phyloP scores from a whole-genome alignment of 2,329 filamentous ascomycete genomes.

The Ascocoryne sarcoides region DNA sequence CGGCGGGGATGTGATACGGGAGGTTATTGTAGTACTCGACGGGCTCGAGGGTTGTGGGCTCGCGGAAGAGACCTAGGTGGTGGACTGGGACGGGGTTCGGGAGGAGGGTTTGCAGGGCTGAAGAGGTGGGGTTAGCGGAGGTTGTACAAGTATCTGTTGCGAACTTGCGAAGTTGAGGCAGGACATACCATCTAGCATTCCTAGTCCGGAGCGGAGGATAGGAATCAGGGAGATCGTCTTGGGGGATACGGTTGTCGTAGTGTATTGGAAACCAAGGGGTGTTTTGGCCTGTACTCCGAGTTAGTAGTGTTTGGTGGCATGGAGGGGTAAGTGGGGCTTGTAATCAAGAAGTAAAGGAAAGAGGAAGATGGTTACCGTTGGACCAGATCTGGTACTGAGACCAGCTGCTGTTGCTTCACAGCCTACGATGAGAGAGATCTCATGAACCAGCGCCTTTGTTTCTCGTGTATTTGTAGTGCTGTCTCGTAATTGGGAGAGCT shows the following conservation, averaged over 20 bases:
- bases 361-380: conserved; percentile 44
- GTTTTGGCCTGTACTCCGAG: conserved; percentile 57
- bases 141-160: neutral
- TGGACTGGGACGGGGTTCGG: conserved; percentile 74
- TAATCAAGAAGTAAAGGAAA: neutral
- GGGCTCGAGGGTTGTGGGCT: conserved; percentile 75
- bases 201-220: conserved; percentile 84
- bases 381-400: conserved; percentile 47
- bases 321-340: conserved; percentile 1
- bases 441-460: conserved; percentile 73
- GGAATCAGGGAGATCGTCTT: conserved; percentile 75
- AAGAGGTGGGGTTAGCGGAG: neutral
- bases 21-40: conserved; percentile 99
- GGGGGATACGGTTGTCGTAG: conserved; percentile 47
- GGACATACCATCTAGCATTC: conserved; percentile 71
- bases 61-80: conserved; percentile 90
- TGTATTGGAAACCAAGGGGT: conserved; percentile 69
- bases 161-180: neutral
- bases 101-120: conserved; percentile 74
- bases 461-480: conserved; percentile 60
- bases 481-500: conserved; percentile 83
- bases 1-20: conserved; percentile 54
- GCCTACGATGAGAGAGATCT: conserved; percentile 75
- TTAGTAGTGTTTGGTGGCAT: conserved; percentile 8
- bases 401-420: conserved; percentile 68